phyloP scores from a whole-genome alignment of 1,284 basidiomycete genomes.

The Flammula alnicola region DNA sequence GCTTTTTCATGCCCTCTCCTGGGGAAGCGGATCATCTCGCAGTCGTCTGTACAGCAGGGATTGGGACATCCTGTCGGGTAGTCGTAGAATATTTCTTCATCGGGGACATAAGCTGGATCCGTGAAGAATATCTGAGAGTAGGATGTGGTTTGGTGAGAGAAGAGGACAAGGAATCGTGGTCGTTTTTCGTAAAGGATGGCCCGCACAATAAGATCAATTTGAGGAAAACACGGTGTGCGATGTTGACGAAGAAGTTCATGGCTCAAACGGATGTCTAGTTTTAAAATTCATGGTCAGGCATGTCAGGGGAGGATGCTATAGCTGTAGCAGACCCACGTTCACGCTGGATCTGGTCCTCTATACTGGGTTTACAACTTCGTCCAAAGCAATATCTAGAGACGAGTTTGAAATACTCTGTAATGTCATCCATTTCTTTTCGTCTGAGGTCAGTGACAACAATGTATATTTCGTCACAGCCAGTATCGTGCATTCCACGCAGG shows the following conservation, averaged over 20 bases:
- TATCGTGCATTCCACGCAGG: constrained; percentile 76
- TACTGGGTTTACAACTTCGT: constrained; percentile 63
- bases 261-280: constrained; percentile 64
- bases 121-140: constrained; percentile 82
- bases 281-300: constrained; percentile 3
- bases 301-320: background rate
- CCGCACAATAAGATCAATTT: constrained; percentile 74
- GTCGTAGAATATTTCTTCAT: constrained; percentile 71
- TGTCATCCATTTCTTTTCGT: constrained; percentile 76
- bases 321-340: constrained; percentile 51
- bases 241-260: constrained; percentile 67
- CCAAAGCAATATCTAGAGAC: constrained; percentile 66
- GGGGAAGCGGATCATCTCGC: constrained; percentile 79
- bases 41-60: constrained; percentile 75
- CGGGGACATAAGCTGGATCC: constrained; percentile 67
- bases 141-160: constrained; percentile 77
- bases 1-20: constrained; percentile 63
- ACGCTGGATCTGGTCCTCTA: constrained; percentile 65
- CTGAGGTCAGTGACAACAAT: constrained; percentile 79
- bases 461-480: constrained; percentile 74
- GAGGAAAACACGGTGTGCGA: constrained; percentile 74
- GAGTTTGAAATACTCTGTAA: constrained; percentile 75
- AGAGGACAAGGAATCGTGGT: constrained; percentile 73
- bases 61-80: constrained; percentile 78
- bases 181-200: constrained; percentile 73